phyloP scores from a whole-genome alignment of 2,329 filamentous ascomycete genomes.

The Aspergillus fructus region DNA sequence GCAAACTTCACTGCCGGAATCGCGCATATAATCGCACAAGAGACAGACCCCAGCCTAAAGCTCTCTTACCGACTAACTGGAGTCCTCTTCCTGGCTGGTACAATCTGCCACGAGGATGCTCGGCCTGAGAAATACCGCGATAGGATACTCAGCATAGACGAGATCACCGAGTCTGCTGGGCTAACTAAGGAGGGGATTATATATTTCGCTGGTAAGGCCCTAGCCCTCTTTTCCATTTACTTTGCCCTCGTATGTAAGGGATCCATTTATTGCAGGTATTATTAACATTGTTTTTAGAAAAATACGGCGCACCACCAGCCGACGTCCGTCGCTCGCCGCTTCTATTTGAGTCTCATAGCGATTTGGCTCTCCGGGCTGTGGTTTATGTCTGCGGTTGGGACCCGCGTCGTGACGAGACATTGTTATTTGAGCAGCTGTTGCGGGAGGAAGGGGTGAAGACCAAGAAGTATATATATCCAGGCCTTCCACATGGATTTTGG shows the following conservation, averaged over 20 bases:
- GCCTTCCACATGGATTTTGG: slow-evolving; percentile 38
- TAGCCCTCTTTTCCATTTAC: not conserved
- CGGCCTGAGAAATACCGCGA: slow-evolving; percentile 41
- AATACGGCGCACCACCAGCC: slow-evolving; percentile 25
- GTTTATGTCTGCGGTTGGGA: slow-evolving; percentile 52
- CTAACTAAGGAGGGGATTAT: slow-evolving; percentile 39
- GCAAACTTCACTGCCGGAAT: slow-evolving; percentile 53
- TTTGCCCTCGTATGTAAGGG: no score
- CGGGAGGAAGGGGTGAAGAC: slow-evolving; percentile 39
- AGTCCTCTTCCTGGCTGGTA: slow-evolving; percentile 48
- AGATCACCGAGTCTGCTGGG: slow-evolving; percentile 29
- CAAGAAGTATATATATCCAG: slow-evolving; percentile 42
- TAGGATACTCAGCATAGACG: slow-evolving; percentile 35
- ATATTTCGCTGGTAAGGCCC: slow-evolving; percentile 26
- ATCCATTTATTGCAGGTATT: not conserved
- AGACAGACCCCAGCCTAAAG: slow-evolving; percentile 13
- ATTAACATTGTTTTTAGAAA: slow-evolving; percentile 12
- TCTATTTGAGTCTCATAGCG: slow-evolving; percentile 31
- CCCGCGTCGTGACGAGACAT: slow-evolving; percentile 50
- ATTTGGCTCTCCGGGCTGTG: slow-evolving; percentile 36
- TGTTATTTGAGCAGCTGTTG: slow-evolving; percentile 47
- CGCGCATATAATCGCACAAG: slow-evolving; percentile 41
- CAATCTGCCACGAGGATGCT: slow-evolving; percentile 41
- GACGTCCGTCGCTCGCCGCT: slow-evolving; percentile 44
- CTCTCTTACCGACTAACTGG: slow-evolving; percentile 47